Percentiles rank a stretch among this genome's conserved stretches.
phyloP scores from a whole-genome alignment of 2,329 filamentous ascomycete species.

The Trematosphaeria pertusa region DNA sequence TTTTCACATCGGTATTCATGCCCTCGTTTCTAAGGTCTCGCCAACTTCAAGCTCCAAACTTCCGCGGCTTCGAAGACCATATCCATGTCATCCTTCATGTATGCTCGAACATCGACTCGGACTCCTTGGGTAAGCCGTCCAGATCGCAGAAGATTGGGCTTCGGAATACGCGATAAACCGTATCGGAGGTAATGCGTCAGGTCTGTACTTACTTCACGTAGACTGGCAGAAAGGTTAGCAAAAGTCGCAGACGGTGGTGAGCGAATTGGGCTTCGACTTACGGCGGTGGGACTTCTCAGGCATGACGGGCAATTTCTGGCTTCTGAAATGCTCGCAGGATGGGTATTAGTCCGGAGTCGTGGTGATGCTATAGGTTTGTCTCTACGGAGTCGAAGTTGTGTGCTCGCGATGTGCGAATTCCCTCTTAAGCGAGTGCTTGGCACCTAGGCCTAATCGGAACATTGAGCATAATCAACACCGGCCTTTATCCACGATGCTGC shows the following conservation, averaged over 20 bases:
- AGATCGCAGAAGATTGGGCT: no score
- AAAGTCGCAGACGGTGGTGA: background rate
- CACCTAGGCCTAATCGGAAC: no score
- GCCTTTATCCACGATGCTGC: no score
- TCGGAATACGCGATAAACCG: no score
- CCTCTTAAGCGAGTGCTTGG: slow-evolving; percentile 13
- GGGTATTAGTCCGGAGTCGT: slow-evolving; percentile 35
- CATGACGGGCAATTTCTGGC: slow-evolving; percentile 44
- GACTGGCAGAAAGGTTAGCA: slow-evolving; percentile 31
- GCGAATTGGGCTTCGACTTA: slow-evolving; percentile 18
- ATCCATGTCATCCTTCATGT: no score
- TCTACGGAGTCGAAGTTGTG: slow-evolving; percentile 9
- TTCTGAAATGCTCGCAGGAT: slow-evolving; percentile 32
- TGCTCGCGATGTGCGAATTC: slow-evolving; percentile 5
- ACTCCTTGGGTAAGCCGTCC: no score
- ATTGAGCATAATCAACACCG: no score
- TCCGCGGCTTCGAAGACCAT: no score
- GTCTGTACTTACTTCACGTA: slow-evolving; percentile 44
- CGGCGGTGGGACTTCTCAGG: slow-evolving; percentile 48
- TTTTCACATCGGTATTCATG: background rate
- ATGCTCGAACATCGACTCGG: no score
- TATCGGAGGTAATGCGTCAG: no score
- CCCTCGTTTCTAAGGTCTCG: no score
- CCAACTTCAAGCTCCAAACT: no score
- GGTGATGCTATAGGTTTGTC: slow-evolving; percentile 44